Conservation (phyloP, 352 stramenopile species). For the Phytophthora pistaciae region DNA sequence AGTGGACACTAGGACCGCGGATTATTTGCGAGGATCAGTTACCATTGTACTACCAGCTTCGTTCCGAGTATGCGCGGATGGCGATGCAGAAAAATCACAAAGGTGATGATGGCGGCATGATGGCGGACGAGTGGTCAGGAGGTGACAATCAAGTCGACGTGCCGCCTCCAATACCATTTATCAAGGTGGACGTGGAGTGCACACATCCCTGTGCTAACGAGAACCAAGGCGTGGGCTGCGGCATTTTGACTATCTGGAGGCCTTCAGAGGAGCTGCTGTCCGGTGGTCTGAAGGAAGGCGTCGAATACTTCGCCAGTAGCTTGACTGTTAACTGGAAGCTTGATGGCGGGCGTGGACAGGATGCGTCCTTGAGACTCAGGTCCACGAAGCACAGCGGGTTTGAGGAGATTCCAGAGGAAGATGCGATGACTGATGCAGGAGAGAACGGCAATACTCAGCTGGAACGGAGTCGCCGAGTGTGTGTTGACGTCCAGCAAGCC, state of each 20-base stretch:
- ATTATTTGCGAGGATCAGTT: constrained; percentile 78
- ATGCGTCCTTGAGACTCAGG: constrained; percentile 63
- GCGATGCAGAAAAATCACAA: constrained; percentile 23
- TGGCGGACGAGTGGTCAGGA: constrained; percentile 11
- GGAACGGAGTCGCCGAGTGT: constrained; percentile 9
- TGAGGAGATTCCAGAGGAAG: constrained; percentile 34
- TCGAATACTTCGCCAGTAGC: constrained; percentile 67
- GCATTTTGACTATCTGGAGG: constrained; percentile 72
- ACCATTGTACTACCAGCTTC: constrained; percentile 54
- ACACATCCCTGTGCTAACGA: constrained; percentile 39
- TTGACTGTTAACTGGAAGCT: constrained; percentile 78
- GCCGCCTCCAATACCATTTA: constrained; percentile 62
- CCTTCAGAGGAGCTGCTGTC: constrained; percentile 64
- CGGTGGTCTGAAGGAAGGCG: constrained; percentile 53
- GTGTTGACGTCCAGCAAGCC: constrained; percentile 37
- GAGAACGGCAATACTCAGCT: constrained; percentile 1
- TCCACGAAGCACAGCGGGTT: constrained; percentile 71
- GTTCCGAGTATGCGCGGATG: constrained; percentile 39
- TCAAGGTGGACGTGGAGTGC: constrained; percentile 76
- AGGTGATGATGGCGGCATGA: constrained; percentile 15
- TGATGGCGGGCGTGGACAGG: constrained; percentile 38
- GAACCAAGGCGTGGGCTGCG: constrained; percentile 33
- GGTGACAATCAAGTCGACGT: constrained; percentile 34
- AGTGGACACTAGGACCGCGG: constrained; percentile 64
- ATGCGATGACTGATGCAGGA: constrained; percentile 2